phyloP scores from a whole-genome alignment of 805 yeast species.

The Suhomyces kilbournensis region DNA sequence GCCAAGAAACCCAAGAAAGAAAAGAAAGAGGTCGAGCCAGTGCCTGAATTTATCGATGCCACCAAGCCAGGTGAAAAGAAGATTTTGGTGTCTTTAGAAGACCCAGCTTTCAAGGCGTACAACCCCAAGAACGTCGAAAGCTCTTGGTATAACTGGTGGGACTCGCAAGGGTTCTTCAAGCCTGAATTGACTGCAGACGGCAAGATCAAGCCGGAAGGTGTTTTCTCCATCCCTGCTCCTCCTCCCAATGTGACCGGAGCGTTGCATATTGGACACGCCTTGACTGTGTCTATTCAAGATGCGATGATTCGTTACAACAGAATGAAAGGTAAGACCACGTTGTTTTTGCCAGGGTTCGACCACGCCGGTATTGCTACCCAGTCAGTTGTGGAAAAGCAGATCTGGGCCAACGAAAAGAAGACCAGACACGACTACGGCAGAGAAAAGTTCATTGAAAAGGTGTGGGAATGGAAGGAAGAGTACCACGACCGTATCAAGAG shows the following conservation, averaged over 20 bases:
- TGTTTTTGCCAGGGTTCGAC: constrained; percentile 84
- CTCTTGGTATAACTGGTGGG: constrained; percentile 99
- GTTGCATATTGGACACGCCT: constrained; percentile 96
- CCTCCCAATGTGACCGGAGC: constrained; percentile 99
- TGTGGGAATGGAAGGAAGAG: constrained; percentile 80
- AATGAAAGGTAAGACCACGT: constrained; percentile 89
- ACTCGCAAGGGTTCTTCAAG: constrained; percentile 78
- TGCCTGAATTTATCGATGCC: constrained; percentile 81
- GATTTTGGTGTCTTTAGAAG: constrained; percentile 78
- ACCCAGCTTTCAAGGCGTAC: constrained; percentile 72
- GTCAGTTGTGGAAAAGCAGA: constrained; percentile 93
- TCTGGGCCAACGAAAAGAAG: constrained; percentile 82
- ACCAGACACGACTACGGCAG: constrained; percentile 93
- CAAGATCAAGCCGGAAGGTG: constrained; percentile 72
- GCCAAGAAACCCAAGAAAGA: constrained; percentile 65
- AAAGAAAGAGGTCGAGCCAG: constrained; percentile 64
- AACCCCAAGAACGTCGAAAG: constrained; percentile 91
- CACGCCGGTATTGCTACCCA: constrained; percentile 99
- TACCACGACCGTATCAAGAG: constrained; percentile 82
- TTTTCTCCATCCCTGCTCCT: constrained; percentile 86
- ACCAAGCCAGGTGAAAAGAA: constrained; percentile 92
- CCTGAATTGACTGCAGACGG: constrained; percentile 83
- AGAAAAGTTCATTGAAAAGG: constrained; percentile 80
- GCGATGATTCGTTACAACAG: constrained; percentile 89
- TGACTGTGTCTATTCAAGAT: constrained; percentile 94